phyloP scores from a whole-genome alignment of 2,329 filamentous ascomycete species.

The Teratosphaeria nubilosa region DNA sequence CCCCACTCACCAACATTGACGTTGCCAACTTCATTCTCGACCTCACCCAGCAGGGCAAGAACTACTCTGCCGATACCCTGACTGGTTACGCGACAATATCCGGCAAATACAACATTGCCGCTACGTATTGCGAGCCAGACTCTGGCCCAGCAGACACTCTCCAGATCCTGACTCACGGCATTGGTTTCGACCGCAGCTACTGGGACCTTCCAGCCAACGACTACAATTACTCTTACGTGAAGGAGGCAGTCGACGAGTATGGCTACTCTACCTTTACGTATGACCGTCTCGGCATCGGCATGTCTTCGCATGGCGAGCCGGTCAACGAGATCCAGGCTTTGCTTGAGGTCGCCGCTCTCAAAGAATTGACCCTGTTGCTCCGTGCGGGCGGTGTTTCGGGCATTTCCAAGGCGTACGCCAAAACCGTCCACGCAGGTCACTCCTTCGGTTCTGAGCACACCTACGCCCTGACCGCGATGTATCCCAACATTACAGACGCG shows the following conservation, averaged over 20 bases:
- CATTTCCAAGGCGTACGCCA: conserved; percentile 29
- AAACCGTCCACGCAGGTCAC: conserved; percentile 53
- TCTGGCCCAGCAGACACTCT: conserved; percentile 28
- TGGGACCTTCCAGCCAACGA: conserved; percentile 51
- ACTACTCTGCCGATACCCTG: conserved; percentile 38
- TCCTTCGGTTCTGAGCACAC: conserved; percentile 52
- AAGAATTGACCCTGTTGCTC: conserved; percentile 42
- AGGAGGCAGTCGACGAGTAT: conserved; percentile 42
- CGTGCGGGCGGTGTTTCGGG: conserved; percentile 37
- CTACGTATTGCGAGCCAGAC: conserved; percentile 52
- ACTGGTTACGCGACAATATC: conserved; percentile 41
- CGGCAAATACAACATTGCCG: conserved; percentile 48
- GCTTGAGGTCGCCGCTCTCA: conserved; percentile 50
- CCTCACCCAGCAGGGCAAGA: conserved; percentile 39
- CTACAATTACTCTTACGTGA: conserved; percentile 54
- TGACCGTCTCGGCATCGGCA: conserved; percentile 53
- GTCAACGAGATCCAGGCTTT: conserved; percentile 49
- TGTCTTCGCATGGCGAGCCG: conserved; percentile 49
- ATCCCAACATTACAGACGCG: conserved; percentile 47
- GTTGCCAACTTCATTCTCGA: conserved; percentile 47
- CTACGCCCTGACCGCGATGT: conserved; percentile 43
- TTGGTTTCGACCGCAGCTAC: conserved; percentile 50
- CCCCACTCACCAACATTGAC: conserved; percentile 41
- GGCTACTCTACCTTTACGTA: conserved; percentile 52
- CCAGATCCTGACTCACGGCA: conserved; percentile 45